Percentiles rank a stretch among this genome's conserved stretches.
Evolutionary conservation across 768 basidiomycete species (phyloP).

Genomic region (Kwoniella botswanensis): DNA sequence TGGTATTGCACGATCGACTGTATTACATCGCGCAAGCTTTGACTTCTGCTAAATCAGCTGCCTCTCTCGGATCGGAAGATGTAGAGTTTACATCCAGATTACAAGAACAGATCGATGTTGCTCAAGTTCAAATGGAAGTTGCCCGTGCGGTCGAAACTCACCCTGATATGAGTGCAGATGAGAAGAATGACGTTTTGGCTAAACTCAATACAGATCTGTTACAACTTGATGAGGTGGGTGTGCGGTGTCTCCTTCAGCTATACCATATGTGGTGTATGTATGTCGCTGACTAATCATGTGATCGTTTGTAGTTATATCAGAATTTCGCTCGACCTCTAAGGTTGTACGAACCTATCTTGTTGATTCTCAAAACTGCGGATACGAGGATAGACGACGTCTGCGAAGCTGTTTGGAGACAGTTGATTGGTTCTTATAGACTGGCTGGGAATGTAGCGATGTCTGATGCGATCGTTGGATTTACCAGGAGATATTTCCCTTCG

Average conservation of each 20-base stretch:
- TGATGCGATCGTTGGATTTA: conserved; percentile 63
- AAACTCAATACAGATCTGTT: conserved; percentile 62
- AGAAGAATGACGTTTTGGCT: conserved; percentile 49
- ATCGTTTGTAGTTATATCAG: conserved; percentile 72
- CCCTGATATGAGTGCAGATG: conserved; percentile 48
- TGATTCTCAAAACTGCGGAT: conserved; percentile 91
- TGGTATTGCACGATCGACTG: conserved; percentile 70
- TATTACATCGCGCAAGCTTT: conserved; percentile 94
- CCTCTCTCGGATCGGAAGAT: conserved; percentile 78
- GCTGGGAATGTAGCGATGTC: conserved; percentile 28
- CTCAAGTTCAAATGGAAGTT: conserved; percentile 94
- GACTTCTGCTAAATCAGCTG: conserved; percentile 94
- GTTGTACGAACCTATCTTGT: conserved; percentile 78
- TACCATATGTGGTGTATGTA: neutral
- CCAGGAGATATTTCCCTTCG: conserved; percentile 86
- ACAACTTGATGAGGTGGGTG: conserved; percentile 79
- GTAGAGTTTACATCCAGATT: conserved; percentile 92
- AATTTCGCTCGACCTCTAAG: conserved; percentile 85
- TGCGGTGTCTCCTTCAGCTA: neutral
- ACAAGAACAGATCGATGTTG: conserved; percentile 96
- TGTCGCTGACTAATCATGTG: neutral
- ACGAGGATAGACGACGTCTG: conserved; percentile 83
- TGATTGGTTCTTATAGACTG: conserved; percentile 69
- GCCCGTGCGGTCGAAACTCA: conserved; percentile 67
- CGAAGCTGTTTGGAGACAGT: conserved; percentile 83